Evolutionary conservation across 768 basidiomycete genomes (phyloP).

Genomic region (Russula ochroleuca): DNA sequence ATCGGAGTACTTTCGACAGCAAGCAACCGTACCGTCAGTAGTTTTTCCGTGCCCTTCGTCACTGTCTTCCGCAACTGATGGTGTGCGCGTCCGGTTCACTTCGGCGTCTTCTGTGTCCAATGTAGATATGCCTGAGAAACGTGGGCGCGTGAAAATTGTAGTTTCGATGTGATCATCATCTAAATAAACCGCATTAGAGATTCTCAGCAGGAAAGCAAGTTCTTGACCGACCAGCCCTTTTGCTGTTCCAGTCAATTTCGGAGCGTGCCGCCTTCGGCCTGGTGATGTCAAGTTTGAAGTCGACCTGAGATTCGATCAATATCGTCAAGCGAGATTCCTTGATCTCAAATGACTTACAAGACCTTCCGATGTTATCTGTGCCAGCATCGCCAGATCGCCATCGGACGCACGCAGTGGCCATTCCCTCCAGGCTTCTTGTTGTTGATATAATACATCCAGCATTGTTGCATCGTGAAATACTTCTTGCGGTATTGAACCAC

Average conservation of each 20-base stretch:
- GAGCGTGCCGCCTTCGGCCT: conserved; percentile 52
- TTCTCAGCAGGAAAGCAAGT: background rate
- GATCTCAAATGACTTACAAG: conserved; percentile 43
- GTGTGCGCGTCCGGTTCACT: background rate
- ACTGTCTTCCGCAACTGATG: conserved; percentile 4
- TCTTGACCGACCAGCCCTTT: conserved; percentile 65
- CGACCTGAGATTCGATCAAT: conserved; percentile 45
- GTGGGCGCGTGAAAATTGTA: conserved; percentile 49
- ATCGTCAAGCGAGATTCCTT: conserved; percentile 3
- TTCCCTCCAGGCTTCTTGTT: conserved; percentile 55
- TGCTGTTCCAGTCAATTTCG: conserved; percentile 78
- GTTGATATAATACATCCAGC: conserved; percentile 52
- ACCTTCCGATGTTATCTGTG: conserved; percentile 78
- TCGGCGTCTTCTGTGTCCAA: conserved; percentile 8
- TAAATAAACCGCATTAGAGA: conserved; percentile 32
- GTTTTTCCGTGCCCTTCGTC: conserved; percentile 42
- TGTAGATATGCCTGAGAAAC: conserved; percentile 29
- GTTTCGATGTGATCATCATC: conserved; percentile 87
- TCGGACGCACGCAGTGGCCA: conserved; percentile 81
- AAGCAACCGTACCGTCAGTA: conserved; percentile 42
- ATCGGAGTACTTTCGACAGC: conserved; percentile 39
- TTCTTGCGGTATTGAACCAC: conserved; percentile 59
- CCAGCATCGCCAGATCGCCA: conserved; percentile 72
- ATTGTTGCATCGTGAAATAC: conserved; percentile 67
- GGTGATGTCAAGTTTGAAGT: conserved; percentile 66